Conservation (phyloP, 2,329 filamentous ascomycete species). For the Phyllosticta capitalensis region DNA sequence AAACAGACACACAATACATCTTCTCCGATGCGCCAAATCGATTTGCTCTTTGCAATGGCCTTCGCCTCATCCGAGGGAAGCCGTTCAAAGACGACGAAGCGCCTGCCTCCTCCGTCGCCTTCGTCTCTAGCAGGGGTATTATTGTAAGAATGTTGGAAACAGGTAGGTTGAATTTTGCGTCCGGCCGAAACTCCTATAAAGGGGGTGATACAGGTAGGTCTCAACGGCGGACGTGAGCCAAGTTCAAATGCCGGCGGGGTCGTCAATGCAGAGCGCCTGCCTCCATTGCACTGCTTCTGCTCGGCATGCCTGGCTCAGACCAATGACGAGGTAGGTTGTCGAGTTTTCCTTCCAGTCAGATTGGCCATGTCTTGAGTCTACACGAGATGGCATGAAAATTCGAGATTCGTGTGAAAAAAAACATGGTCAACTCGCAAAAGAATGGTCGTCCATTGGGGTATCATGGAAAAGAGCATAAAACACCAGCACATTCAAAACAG, state of each 20-base stretch:
- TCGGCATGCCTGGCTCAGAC: background rate
- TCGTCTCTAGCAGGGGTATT: background rate
- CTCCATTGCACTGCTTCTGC: slow-evolving; percentile 5
- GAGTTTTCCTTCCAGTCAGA: background rate
- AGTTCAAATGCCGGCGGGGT: background rate
- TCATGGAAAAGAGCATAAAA: background rate
- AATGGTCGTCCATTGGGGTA: background rate
- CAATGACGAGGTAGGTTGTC: background rate
- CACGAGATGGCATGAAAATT: background rate
- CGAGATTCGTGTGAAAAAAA: background rate
- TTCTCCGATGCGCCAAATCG: slow-evolving; percentile 1
- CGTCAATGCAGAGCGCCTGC: slow-evolving; percentile 8
- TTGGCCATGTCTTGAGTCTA: background rate
- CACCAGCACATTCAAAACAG: background rate
- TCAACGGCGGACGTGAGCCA: background rate
- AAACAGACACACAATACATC: background rate
- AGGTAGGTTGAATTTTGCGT: background rate
- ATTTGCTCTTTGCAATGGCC: background rate
- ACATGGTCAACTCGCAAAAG: background rate
- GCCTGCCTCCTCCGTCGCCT: slow-evolving; percentile 9
- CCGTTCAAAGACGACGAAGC: background rate
- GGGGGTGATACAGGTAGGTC: background rate
- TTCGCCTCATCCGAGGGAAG: background rate
- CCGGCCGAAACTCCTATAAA: background rate
- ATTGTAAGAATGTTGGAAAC: background rate